Conservation (phyloP, 202 grass and related monocot genomes). For the Carex arenaria region DNA sequence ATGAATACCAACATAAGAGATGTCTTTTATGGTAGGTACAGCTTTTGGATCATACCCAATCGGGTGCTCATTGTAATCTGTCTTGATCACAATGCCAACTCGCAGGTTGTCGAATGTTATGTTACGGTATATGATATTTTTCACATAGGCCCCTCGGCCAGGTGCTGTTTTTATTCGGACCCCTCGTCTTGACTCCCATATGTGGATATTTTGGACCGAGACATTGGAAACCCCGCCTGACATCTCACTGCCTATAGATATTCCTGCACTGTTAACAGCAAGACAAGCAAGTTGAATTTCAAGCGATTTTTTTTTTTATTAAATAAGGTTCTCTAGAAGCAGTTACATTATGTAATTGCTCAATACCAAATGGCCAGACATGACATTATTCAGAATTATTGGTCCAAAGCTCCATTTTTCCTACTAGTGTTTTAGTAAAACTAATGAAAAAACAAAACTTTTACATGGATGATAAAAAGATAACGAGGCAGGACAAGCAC, state of each 20-base stretch:
- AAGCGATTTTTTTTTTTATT: not conserved
- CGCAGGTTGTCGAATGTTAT: constrained; percentile 56
- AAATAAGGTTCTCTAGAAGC: not conserved
- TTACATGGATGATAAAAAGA: not conserved
- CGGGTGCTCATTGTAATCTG: constrained; percentile 88
- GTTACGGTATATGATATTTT: constrained; percentile 58
- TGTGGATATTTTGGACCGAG: constrained; percentile 60
- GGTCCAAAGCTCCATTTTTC: not conserved
- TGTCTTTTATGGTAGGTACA: constrained; percentile 55
- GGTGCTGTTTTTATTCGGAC: constrained; percentile 91
- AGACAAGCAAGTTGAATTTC: not conserved
- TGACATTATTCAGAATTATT: not conserved
- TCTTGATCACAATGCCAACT: constrained; percentile 80
- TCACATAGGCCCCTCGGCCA: constrained; percentile 84
- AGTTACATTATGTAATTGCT: not conserved
- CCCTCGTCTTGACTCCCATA: constrained; percentile 77
- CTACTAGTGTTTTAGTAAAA: not conserved
- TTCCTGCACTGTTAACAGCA: constrained; percentile 54
- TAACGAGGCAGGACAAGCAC: not conserved
- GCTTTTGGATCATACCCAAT: constrained; percentile 56
- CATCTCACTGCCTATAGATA: constrained; percentile 98
- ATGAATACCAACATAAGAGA: constrained; percentile 68
- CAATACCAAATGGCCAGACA: not conserved
- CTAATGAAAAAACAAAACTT: not conserved
- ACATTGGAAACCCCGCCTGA: constrained; percentile 78